Percentiles rank a stretch among this genome's conserved stretches.
phyloP scores from a whole-genome alignment of 1,139 yeast species.

The Diutina neorugosa region DNA sequence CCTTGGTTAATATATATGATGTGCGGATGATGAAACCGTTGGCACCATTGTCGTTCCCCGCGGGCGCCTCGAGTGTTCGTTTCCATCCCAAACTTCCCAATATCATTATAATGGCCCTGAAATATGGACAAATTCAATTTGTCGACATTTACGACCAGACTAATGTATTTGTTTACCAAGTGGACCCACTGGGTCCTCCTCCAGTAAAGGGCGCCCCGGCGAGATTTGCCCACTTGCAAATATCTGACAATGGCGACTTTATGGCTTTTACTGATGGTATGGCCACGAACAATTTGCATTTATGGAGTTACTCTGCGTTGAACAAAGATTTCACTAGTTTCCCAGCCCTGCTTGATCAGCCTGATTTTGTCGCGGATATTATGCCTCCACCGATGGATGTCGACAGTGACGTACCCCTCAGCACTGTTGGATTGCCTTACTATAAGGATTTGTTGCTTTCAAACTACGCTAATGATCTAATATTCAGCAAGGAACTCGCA shows the following conservation, averaged over 20 bases:
- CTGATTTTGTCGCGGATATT: constrained; percentile 15
- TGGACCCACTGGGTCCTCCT: constrained; percentile 21
- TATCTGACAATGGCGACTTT: constrained; percentile 76
- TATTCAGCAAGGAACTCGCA: constrained; percentile 42
- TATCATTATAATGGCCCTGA: constrained; percentile 62
- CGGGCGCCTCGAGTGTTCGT: constrained; percentile 78
- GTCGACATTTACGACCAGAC: constrained; percentile 75
- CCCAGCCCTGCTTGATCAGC: constrained; percentile 40
- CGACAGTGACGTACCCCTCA: constrained; percentile 43
- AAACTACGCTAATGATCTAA: constrained; percentile 58
- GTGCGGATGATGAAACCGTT: constrained; percentile 59
- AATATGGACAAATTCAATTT: constrained; percentile 73
- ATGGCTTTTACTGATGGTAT: constrained; percentile 56
- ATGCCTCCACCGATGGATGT: constrained; percentile 16
- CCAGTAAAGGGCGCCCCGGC: constrained; percentile 5
- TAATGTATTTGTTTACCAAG: constrained; percentile 47
- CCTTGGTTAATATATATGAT: constrained; percentile 77
- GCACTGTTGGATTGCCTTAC: constrained; percentile 75
- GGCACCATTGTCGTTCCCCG: constrained; percentile 78
- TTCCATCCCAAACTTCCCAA: constrained; percentile 84
- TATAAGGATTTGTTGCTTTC: constrained; percentile 71
- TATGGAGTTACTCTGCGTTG: constrained; percentile 54
- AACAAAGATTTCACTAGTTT: constrained; percentile 31
- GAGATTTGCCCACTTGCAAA: constrained; percentile 39
- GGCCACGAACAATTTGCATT: constrained; percentile 39